Conservation (phyloP, 441 rosid genomes). For the Capsella rubella region DNA sequence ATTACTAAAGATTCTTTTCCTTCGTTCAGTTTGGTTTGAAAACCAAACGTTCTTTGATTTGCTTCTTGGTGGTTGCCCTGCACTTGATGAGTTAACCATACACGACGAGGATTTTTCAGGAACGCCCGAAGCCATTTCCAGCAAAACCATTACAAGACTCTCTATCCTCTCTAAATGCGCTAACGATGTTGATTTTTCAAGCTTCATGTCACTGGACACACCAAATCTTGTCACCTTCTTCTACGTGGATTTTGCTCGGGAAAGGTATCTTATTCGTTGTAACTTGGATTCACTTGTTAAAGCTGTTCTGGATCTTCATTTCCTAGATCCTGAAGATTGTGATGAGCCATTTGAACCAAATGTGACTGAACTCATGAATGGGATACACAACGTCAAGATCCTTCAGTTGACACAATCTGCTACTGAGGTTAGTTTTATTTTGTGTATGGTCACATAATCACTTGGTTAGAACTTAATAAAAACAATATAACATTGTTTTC, state of each 20-base stretch:
- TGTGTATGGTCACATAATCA: not conserved
- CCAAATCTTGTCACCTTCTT: not conserved
- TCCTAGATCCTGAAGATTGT: not conserved
- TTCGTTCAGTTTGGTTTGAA: not conserved
- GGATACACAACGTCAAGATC: not conserved
- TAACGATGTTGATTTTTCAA: not conserved
- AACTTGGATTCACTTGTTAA: not conserved
- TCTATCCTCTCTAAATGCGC: not conserved
- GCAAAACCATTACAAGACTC: conserved; percentile 10
- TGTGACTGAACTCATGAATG: not conserved
- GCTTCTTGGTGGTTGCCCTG: conserved; percentile 3
- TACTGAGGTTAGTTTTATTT: conserved; percentile 9
- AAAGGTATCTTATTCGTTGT: not conserved
- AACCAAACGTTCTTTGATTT: not conserved
- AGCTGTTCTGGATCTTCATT: conserved; percentile 8
- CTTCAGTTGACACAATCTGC: conserved; percentile 10
- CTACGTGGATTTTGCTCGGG: not conserved
- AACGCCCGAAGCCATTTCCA: not conserved
- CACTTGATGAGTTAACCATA: conserved; percentile 2
- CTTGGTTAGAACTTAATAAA: not conserved
- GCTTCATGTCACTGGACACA: not conserved
- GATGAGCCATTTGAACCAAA: not conserved
- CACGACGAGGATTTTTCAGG: not conserved
- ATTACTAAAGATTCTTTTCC: not conserved
- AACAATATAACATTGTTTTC: not conserved